A percentile compares a stretch with the other conserved stretches of the same genome.
Evolutionary conservation across 768 basidiomycete genomes (phyloP).

Genomic region (Tricholoma matsutake): DNA sequence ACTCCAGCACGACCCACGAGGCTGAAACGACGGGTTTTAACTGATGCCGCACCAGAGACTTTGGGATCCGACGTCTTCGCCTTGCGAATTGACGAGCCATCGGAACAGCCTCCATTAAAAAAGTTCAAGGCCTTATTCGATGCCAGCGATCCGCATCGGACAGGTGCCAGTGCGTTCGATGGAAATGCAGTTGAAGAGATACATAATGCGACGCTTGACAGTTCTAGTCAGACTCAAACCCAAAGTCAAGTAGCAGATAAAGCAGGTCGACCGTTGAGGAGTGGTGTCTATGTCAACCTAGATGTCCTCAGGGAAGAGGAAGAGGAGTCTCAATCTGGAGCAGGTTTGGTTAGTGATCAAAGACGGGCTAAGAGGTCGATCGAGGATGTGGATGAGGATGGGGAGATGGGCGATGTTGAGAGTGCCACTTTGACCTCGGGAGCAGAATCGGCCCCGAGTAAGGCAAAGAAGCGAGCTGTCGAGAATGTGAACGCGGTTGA

Average conservation of each 20-base stretch:
- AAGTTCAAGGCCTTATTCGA: constrained; percentile 73
- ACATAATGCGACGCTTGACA: constrained; percentile 3
- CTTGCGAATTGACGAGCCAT: constrained; percentile 22
- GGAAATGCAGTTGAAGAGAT: constrained; percentile 13
- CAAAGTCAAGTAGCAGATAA: constrained; percentile 28
- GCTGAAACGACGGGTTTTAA: constrained; percentile 56
- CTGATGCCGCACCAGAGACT: constrained; percentile 17
- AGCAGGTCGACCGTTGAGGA: constrained; percentile 14
- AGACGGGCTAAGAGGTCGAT: constrained; percentile 39
- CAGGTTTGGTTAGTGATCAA: constrained; percentile 11
- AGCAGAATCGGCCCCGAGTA: constrained; percentile 16
- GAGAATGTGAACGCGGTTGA: constrained; percentile 35
- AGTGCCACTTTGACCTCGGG: constrained; percentile 3
- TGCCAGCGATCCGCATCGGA: constrained; percentile 48
- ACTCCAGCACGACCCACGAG: constrained; percentile 36
- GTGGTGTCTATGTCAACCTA: constrained; percentile 15
- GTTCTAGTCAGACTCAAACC: constrained; percentile 33
- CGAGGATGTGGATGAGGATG: constrained; percentile 30
- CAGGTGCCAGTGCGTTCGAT: constrained; percentile 16
- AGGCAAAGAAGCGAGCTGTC: constrained; percentile 44
- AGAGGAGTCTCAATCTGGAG: constrained; percentile 41
- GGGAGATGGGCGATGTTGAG: constrained; percentile 32
- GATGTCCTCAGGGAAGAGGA: constrained; percentile 48
- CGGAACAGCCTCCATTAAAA: constrained; percentile 57
- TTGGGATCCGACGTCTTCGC: constrained; percentile 18